Evolutionary conservation across 345 rosid genomes (phyloP).

Genomic region (Eucalyptus curtisii): DNA sequence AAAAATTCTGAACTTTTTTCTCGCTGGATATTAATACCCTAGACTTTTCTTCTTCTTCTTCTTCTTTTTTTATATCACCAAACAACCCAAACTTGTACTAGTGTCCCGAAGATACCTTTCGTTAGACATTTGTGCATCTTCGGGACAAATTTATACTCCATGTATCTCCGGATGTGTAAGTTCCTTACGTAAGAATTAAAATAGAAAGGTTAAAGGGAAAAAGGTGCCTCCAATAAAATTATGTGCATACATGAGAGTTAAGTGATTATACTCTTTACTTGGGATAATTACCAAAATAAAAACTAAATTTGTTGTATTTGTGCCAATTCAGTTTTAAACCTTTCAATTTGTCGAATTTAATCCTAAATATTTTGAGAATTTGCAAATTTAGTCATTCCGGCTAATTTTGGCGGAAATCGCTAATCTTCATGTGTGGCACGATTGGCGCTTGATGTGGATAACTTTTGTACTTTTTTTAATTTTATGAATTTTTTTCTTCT

Average conservation of each 20-base stretch:
- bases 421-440: background rate
- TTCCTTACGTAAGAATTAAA: background rate
- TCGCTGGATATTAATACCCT: background rate
- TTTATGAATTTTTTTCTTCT: background rate
- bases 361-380: background rate
- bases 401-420: accelerated
- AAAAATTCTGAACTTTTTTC: background rate
- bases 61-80: background rate
- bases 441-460: background rate
- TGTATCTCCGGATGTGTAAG: background rate
- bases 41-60: background rate
- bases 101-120: background rate
- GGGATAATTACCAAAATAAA: background rate
- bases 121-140: background rate
- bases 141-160: background rate
- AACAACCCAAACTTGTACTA: background rate
- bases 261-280: background rate
- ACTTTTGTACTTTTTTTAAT: background rate
- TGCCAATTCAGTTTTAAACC: accelerated
- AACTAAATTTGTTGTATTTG: background rate
- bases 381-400: accelerated
- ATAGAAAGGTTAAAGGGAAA: background rate
- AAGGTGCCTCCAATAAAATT: background rate
- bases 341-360: accelerated
- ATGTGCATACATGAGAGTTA: background rate